Evolutionary conservation across 2,329 filamentous ascomycete genomes (phyloP), one percentile per base, ranked within the genome.

Genomic region (Bipolaris gigantea): DNA sequence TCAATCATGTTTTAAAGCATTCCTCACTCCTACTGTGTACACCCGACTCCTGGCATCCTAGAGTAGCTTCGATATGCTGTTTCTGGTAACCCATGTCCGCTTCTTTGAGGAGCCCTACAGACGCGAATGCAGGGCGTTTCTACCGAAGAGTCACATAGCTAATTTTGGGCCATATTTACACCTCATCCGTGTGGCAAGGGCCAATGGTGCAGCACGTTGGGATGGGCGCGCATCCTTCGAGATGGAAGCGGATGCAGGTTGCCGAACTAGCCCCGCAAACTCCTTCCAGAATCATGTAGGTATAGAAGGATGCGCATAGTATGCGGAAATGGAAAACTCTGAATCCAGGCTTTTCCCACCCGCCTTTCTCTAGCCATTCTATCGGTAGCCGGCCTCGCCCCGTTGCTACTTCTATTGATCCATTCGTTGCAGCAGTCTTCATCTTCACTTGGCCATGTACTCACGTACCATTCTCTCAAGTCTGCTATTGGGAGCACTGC

Each of bases 231-330:
- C 27, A 30, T 30, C 27, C 10, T 30, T 30, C 27, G 27, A 30
- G 10, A 11, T 30, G 27, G 10, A 30, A 30, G 35, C 43, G 16
- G 19, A 33, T 41, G 35, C 35, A 40, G 1, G 33, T 10, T 27
- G 35, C 49, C 49, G 40, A 25, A 10, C 8, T 10, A 38, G 41
- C 33, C 2, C 33, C 25, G 48, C 48, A 46, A 39, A 13, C 23
- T 7, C 25, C 32, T 30, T 45, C 15, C 23, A 21, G 19, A 21
- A 41, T 25, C 36, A 13, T 18, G 15, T 41, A 41, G 46, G 27
- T 25, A 25, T 40, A 41, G 46, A 48, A 48, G 46, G 46, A 34
- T 48, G 13, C 25, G 36, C 46, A 39, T 9, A 41, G 27, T n/a
- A 25, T n/a, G 46, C 36, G 15, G 18, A 13, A 21, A 23, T 5